Conservation (phyloP, 495 filamentous ascomycete genomes). For the Amniculicola lignicola region DNA sequence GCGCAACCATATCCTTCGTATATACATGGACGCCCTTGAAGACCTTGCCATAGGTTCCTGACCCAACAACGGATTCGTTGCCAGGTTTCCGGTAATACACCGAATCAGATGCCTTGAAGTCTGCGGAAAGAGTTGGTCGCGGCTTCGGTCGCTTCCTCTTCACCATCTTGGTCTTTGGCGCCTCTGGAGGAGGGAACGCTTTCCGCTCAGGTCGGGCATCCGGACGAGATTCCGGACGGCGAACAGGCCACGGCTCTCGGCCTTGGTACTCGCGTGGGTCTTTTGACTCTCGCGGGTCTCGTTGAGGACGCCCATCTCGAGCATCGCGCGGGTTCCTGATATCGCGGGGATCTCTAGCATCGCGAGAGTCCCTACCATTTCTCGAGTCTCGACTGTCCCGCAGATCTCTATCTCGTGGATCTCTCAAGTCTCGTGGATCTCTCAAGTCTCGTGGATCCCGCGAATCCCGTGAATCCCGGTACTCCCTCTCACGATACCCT, state of each 20-base stretch:
- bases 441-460: slow-evolving; percentile 15
- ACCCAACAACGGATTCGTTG: slow-evolving; percentile 90
- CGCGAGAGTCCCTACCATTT: slow-evolving; percentile 50
- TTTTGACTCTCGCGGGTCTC: slow-evolving; percentile 7
- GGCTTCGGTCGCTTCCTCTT: slow-evolving; percentile 64
- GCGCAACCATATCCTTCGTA: slow-evolving; percentile 81
- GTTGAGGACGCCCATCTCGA: slow-evolving; percentile 4
- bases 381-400: slow-evolving; percentile 46
- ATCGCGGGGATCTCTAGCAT: slow-evolving; percentile 42
- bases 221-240: slow-evolving; percentile 40
- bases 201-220: slow-evolving; percentile 44
- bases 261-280: slow-evolving; percentile 39
- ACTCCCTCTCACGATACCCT: no score
- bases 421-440: slow-evolving; percentile 13
- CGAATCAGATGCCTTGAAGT: slow-evolving; percentile 74
- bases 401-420: slow-evolving; percentile 1
- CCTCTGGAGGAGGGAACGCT: slow-evolving; percentile 42
- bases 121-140: slow-evolving; percentile 64
- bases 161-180: slow-evolving; percentile 57
- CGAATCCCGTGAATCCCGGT: slow-evolving; percentile 15
- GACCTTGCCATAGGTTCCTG: slow-evolving; percentile 93
- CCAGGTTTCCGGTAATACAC: slow-evolving; percentile 90
- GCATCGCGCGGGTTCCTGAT: slow-evolving; percentile 9
- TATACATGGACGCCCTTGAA: slow-evolving; percentile 98
- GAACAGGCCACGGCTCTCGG: slow-evolving; percentile 27